Base-by-base conservation (phyloP, 805 yeast species). In the Teunomyces panamensis region DNA sequence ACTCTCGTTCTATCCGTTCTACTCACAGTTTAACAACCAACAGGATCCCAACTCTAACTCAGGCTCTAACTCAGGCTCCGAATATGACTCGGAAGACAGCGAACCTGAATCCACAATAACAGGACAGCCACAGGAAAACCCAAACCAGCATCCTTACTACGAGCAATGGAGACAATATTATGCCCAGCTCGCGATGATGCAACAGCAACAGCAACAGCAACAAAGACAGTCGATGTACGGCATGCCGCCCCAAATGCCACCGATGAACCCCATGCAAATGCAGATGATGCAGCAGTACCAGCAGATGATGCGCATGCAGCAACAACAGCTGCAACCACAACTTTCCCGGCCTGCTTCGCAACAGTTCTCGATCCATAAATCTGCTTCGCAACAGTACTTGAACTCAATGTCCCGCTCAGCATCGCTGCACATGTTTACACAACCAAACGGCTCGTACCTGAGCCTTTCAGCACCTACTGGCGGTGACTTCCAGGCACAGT, bases 141-240 rank as follows among this genome's bases (percentile, higher is more conserved):
- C 52, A 20, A 49, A 47, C 17, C 58, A 52, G 30, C 69, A 67
- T 47, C 69, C 70, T 7, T 64, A 65, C 48, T 64, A 67, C 44
- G 62, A 60, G 32, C 73, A 69, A 49, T 70, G 74, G 74, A 64
- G 62, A 39, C 66, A 62, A 44, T 71, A 70, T 53, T 70, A 69
- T 48, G 62, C 63, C 35, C 48, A 56, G 2, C 48, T 67, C 43
- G 49, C 55, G 30, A 56, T 52, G 48, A 52, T 55, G 39, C 53
- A 56, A 45, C 59, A 48, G 17, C 57, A 54, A 46, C 48, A 49
- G 52, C 56, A 54, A 11, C 52, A 53, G 54, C 53, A 49, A 43
- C 51, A 11, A 28, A 43, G 55, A 27, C 47, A 50, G 32, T 43
- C 54, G 5, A 52, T 49, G 55, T 50, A 49, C 39, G 51, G 46